Evolutionary conservation across 495 filamentous ascomycete genomes (phyloP).

Genomic region (Terfezia boudieri): DNA sequence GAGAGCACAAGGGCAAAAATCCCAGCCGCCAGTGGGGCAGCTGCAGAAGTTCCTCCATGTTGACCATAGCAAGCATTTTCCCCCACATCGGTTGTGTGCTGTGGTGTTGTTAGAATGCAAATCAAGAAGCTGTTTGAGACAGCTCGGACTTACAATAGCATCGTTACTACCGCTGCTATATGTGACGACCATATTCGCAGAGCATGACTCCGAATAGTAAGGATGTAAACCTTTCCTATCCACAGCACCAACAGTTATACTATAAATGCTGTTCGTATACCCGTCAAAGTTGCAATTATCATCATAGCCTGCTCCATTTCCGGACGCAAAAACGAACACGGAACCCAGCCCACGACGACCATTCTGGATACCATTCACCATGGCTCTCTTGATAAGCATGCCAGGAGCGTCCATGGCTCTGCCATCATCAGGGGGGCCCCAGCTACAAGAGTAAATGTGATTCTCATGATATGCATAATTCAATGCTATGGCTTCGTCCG

Average conservation of each 20-base stretch:
- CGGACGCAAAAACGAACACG: slow-evolving; percentile 90
- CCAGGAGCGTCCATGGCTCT: slow-evolving; percentile 83
- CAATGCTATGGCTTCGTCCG: slow-evolving; percentile 77
- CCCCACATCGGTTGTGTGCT: slow-evolving; percentile 89
- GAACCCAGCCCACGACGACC: slow-evolving; percentile 68
- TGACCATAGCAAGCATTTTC: slow-evolving; percentile 46
- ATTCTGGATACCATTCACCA: slow-evolving; percentile 78
- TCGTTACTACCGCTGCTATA: slow-evolving; percentile 82
- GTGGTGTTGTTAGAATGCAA: slow-evolving; percentile 7
- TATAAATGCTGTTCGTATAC: slow-evolving; percentile 98
- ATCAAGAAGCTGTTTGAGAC: neutral
- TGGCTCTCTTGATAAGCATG: slow-evolving; percentile 66
- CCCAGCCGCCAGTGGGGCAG: slow-evolving; percentile 76
- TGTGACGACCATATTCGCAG: slow-evolving; percentile 80
- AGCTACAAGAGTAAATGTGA: slow-evolving; percentile 95
- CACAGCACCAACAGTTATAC: slow-evolving; percentile 85
- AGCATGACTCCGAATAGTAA: slow-evolving; percentile 88
- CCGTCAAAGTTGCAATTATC: slow-evolving; percentile 99
- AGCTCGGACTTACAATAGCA: slow-evolving; percentile 35
- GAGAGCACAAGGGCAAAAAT: slow-evolving; percentile 81
- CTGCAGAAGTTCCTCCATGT: slow-evolving; percentile 93
- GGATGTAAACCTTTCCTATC: slow-evolving; percentile 68
- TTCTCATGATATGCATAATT: slow-evolving; percentile 81
- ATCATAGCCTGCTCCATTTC: slow-evolving; percentile 66
- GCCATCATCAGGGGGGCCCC: slow-evolving; percentile 90